These are phyloP conservation scores for Clarireedia monteithiana DNA, from an alignment of 2,329 filamentous ascomycete genomes.

Conservation along the genomic window DNA sequence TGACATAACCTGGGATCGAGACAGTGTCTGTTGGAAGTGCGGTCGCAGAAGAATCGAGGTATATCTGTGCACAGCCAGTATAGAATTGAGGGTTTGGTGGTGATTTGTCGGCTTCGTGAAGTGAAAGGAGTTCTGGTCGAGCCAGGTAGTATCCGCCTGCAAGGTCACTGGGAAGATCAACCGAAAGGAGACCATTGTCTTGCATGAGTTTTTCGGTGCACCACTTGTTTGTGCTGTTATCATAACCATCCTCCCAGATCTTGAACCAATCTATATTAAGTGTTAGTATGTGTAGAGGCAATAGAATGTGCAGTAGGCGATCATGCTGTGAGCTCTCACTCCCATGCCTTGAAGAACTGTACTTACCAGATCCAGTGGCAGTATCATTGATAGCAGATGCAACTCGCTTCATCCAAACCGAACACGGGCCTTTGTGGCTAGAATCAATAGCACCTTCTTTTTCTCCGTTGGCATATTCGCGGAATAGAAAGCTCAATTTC, in stretches of 20 bases:
- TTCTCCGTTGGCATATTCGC: slow-evolving; percentile 48
- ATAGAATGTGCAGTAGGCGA: too few relatives aligned
- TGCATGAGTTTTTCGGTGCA: slow-evolving; percentile 62
- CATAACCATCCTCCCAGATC: slow-evolving; percentile 63
- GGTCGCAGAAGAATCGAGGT: slow-evolving; percentile 43
- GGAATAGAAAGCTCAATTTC: slow-evolving; percentile 50
- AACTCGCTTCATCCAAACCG: slow-evolving; percentile 67
- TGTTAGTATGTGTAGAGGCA: not conserved
- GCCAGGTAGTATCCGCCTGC: slow-evolving; percentile 63
- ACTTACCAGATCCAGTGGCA: slow-evolving; percentile 48
- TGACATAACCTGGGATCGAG: slow-evolving; percentile 59
- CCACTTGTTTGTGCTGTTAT: slow-evolving; percentile 49
- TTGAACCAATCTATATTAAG: slow-evolving; percentile 57
- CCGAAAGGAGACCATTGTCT: slow-evolving; percentile 55
- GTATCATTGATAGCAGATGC: slow-evolving; percentile 43
- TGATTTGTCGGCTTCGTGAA: slow-evolving; percentile 51
- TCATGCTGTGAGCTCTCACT: not conserved
- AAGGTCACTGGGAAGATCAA: slow-evolving; percentile 53
- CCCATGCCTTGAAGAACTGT: not conserved
- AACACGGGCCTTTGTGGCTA: slow-evolving; percentile 60
- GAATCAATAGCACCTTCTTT: slow-evolving; percentile 48
- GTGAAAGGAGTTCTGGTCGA: slow-evolving; percentile 60
- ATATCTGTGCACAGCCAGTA: slow-evolving; percentile 64
- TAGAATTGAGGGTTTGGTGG: slow-evolving; percentile 64
- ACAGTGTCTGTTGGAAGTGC: slow-evolving; percentile 45